Conservation (phyloP, 2,329 filamentous ascomycete genomes). For the Xylariaceae sp. region DNA sequence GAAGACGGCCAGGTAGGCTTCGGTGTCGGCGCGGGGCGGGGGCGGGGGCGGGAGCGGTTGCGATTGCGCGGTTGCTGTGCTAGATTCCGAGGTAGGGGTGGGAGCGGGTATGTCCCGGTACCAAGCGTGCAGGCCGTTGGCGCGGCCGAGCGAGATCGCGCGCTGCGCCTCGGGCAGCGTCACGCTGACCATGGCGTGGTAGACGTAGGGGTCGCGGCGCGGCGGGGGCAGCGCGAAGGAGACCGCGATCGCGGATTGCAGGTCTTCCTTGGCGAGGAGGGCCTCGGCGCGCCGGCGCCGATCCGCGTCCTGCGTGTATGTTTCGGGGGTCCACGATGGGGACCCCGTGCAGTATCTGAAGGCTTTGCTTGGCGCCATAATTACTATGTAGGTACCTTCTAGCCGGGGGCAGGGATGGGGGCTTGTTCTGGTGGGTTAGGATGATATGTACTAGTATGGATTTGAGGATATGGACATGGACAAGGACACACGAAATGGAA, state of each 20-base stretch:
- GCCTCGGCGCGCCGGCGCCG: constrained; percentile 42
- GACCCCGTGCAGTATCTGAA: constrained; percentile 49
- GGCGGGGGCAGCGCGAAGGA: constrained; percentile 48
- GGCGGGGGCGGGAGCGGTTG: no score
- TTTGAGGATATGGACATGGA: no score
- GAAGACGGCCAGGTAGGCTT: no score
- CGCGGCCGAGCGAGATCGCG: constrained; percentile 46
- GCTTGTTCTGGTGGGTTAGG: no score
- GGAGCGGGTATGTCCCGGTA: constrained; percentile 41
- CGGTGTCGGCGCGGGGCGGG: no score
- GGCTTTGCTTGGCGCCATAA: constrained; percentile 23
- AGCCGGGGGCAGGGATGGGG: no score
- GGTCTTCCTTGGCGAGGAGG: constrained; percentile 44
- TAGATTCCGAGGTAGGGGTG: no score
- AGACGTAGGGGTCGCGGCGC: constrained; percentile 48
- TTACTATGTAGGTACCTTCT: no score
- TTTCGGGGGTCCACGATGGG: constrained; percentile 46
- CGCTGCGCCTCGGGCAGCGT: constrained; percentile 52
- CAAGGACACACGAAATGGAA: no score
- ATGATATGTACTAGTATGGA: no score
- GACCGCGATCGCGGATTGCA: constrained; percentile 47
- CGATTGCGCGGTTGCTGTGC: no score
- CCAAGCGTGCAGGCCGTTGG: constrained; percentile 53
- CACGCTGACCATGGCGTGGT: constrained; percentile 55
- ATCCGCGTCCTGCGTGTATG: constrained; percentile 42